phyloP scores from a whole-genome alignment of 2,329 filamentous ascomycete genomes.

The Diplodia seriata region DNA sequence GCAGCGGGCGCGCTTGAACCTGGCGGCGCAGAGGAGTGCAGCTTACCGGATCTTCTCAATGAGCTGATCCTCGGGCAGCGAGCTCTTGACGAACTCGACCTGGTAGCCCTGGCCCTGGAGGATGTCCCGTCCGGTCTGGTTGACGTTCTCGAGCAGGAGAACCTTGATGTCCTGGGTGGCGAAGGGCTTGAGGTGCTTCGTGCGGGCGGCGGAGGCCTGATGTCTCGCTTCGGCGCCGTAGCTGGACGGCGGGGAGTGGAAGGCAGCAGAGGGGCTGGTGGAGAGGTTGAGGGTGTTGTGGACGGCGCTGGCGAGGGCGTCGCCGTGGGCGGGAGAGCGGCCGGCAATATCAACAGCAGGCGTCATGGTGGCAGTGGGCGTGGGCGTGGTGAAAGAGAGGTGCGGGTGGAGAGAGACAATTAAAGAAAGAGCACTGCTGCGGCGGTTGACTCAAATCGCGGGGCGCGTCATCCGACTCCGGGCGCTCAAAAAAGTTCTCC shows the following conservation, averaged over 20 bases:
- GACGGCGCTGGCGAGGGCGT: slow-evolving; percentile 52
- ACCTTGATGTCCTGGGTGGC: slow-evolving; percentile 97
- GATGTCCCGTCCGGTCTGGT: slow-evolving; percentile 85
- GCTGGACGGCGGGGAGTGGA: slow-evolving; percentile 75
- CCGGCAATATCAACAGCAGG: slow-evolving; percentile 48
- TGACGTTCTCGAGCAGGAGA: slow-evolving; percentile 93
- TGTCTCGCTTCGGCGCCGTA: slow-evolving; percentile 47
- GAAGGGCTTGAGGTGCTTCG: slow-evolving; percentile 92
- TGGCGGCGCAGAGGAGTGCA: neutral
- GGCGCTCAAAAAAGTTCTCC: slow-evolving; percentile 24
- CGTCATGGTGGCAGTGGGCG: slow-evolving; percentile 40
- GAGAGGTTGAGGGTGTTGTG: slow-evolving; percentile 72
- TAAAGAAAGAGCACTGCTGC: slow-evolving; percentile 15
- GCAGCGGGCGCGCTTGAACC: neutral
- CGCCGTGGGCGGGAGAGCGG: slow-evolving; percentile 34
- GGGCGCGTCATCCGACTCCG: slow-evolving; percentile 7
- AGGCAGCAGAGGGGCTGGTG: slow-evolving; percentile 75
- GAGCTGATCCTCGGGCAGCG: slow-evolving; percentile 87
- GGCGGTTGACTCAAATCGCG: slow-evolving; percentile 23
- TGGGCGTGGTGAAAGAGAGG: slow-evolving; percentile 1
- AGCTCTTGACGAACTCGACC: slow-evolving; percentile 89
- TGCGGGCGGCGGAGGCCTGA: slow-evolving; percentile 49
- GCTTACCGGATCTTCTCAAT: slow-evolving; percentile 90
- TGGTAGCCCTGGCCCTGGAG: slow-evolving; percentile 89
- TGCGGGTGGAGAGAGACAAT: neutral